Evolutionary conservation across 495 filamentous ascomycete species (phyloP).

Genomic region (Zalerion maritima): DNA sequence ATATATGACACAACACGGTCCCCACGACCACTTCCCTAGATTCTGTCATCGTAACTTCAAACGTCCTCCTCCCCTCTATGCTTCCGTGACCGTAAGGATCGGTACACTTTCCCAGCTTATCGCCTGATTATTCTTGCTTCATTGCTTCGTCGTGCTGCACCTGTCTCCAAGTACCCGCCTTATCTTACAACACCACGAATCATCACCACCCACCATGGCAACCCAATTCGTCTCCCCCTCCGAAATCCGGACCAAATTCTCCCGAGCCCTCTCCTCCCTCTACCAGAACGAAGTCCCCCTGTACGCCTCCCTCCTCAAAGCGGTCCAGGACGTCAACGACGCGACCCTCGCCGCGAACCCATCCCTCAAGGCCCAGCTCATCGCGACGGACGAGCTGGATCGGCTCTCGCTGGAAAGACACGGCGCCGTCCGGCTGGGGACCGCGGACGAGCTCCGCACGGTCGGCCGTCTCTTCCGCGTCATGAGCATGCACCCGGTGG

Average conservation of each 20-base stretch:
- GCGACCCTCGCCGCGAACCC: slow-evolving; percentile 11
- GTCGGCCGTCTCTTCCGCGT: slow-evolving; percentile 26
- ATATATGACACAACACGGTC: no score
- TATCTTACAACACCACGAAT: no score
- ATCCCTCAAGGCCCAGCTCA: slow-evolving; percentile 6
- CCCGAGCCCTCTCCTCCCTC: slow-evolving; percentile 24
- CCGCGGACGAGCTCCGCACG: slow-evolving; percentile 20
- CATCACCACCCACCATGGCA: no score
- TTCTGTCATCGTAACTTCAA: no score
- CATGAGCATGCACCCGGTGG: slow-evolving; percentile 29
- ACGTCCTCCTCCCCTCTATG: no score
- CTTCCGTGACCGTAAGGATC: no score
- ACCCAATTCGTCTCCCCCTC: no score
- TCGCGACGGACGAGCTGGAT: slow-evolving; percentile 15
- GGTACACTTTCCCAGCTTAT: no score
- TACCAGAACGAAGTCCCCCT: slow-evolving; percentile 27
- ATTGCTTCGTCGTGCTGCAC: no score
- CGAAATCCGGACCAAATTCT: slow-evolving; percentile 19
- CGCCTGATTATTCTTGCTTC: no score
- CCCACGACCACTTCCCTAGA: no score
- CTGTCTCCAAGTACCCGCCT: no score
- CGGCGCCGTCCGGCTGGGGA: slow-evolving; percentile 30
- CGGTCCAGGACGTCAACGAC: slow-evolving; percentile 20
- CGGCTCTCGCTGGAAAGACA: slow-evolving; percentile 26
- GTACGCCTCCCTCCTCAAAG: slow-evolving; percentile 22